phyloP scores from a whole-genome alignment of 1,139 yeast species.

The Nakaseomyces uthaithaninus region DNA sequence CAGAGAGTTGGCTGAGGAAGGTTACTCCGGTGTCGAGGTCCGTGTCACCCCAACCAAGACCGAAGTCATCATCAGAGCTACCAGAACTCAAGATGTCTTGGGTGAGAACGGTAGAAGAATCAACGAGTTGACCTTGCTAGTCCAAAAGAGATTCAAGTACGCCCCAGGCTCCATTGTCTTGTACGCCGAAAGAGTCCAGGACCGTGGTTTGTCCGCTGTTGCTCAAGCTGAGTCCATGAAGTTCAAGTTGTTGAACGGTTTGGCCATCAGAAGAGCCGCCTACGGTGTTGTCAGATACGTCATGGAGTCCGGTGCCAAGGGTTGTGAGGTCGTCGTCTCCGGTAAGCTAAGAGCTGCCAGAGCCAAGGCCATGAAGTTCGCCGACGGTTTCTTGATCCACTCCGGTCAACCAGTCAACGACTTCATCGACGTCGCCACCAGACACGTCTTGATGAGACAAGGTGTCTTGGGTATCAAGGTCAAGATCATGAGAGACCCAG shows the following conservation, averaged over 20 bases:
- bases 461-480: conserved; percentile 99
- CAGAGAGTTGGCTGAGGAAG: conserved; percentile 99
- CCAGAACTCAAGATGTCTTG: conserved; percentile 97
- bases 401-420: conserved; percentile 99
- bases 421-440: conserved; percentile 97
- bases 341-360: conserved; percentile 99
- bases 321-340: conserved; percentile 98
- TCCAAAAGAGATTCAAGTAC: conserved; percentile 98
- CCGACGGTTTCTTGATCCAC: conserved; percentile 99
- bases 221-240: conserved; percentile 99
- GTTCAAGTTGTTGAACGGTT: conserved; percentile 96
- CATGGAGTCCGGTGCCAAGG: conserved; percentile 99
- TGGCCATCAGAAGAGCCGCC: conserved; percentile 99
- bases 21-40: conserved; percentile 99
- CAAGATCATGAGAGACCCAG: conserved; percentile 99
- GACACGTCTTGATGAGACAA: conserved; percentile 99
- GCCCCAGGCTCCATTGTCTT: conserved; percentile 89
- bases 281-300: conserved; percentile 99
- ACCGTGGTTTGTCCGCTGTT: conserved; percentile 99
- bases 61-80: conserved; percentile 97
- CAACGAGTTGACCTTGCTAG: conserved; percentile 95
- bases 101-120: conserved; percentile 99
- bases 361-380: conserved; percentile 99
- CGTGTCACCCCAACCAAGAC: conserved; percentile 98
- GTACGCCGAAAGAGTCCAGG: conserved; percentile 99